phyloP scores from a whole-genome alignment of 1,139 yeast species.

The Petasospora fabianii region DNA sequence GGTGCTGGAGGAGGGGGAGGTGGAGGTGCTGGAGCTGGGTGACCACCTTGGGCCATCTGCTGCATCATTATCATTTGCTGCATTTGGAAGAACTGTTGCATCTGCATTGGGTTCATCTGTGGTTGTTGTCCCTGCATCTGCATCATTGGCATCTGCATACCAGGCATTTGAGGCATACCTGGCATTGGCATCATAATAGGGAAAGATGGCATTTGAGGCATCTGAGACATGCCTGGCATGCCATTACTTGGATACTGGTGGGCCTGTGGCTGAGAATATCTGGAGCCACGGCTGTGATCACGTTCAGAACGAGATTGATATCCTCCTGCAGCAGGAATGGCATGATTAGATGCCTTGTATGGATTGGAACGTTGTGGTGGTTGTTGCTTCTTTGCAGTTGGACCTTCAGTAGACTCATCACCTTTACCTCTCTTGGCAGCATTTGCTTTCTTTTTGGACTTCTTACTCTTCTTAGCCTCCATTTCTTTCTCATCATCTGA shows the following conservation, averaged over 20 bases:
- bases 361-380: background rate
- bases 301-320: constrained; percentile 25
- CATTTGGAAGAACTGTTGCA: constrained; percentile 30
- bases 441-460: constrained; percentile 30
- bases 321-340: constrained; percentile 12
- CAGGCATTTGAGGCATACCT: constrained; percentile 2
- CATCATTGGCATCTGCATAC: constrained; percentile 9
- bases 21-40: background rate
- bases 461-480: constrained; percentile 41
- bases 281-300: constrained; percentile 24
- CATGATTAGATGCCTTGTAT: constrained; percentile 7
- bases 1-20: background rate
- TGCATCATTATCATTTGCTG: constrained; percentile 30
- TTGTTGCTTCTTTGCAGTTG: constrained; percentile 9
- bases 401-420: constrained; percentile 25
- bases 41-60: constrained; percentile 11
- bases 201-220: constrained; percentile 6
- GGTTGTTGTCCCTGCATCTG: constrained; percentile 4
- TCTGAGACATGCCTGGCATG: too few relatives aligned
- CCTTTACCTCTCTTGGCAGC: constrained; percentile 40
- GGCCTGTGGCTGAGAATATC: too few relatives aligned
- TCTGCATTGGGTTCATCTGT: constrained; percentile 16
- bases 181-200: constrained; percentile 13
- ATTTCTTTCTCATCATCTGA: constrained; percentile 88
- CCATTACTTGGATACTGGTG: too few relatives aligned